Percentiles rank a stretch among this genome's conserved stretches.
phyloP scores from a whole-genome alignment of 2,329 filamentous ascomycete genomes.

The Trichoderma sp. region DNA sequence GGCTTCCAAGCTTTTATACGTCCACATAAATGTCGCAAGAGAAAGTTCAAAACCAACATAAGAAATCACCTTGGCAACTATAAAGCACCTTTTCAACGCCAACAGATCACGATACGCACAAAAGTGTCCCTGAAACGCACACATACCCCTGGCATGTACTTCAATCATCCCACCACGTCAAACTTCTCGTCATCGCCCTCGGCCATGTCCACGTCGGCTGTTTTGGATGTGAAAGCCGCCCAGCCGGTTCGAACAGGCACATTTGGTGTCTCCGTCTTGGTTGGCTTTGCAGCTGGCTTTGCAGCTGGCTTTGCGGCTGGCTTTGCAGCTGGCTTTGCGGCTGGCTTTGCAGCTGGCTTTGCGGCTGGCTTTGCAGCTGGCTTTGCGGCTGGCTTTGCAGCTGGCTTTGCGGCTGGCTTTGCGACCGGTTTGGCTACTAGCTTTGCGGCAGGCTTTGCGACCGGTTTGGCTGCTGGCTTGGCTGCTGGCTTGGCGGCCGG shows the following conservation, averaged over 20 bases:
- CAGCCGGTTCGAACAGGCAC: conserved; percentile 31
- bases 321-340: not conserved
- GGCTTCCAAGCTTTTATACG: not conserved
- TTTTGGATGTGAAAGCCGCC: conserved; percentile 30
- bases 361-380: not conserved
- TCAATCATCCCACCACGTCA: conserved; percentile 29
- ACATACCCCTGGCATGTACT: not conserved
- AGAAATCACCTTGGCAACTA: not conserved
- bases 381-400: not conserved
- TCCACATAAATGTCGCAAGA: not conserved
- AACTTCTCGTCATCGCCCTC: conserved; percentile 31
- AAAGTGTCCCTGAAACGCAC: not conserved
- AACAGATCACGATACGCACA: not conserved
- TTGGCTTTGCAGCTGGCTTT: not conserved
- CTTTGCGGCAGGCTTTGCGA: not conserved
- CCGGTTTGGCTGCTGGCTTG: not conserved
- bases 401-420: not conserved
- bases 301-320: not conserved
- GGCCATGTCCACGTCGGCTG: conserved; percentile 32
- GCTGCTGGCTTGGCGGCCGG: not conserved
- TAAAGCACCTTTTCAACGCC: not conserved
- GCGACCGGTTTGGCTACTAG: not conserved
- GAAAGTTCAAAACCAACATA: not conserved
- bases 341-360: not conserved
- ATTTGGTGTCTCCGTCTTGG: conserved; percentile 18